Conservation (phyloP, 2,329 filamentous ascomycete species). For the Rugonectria rugulosa region DNA sequence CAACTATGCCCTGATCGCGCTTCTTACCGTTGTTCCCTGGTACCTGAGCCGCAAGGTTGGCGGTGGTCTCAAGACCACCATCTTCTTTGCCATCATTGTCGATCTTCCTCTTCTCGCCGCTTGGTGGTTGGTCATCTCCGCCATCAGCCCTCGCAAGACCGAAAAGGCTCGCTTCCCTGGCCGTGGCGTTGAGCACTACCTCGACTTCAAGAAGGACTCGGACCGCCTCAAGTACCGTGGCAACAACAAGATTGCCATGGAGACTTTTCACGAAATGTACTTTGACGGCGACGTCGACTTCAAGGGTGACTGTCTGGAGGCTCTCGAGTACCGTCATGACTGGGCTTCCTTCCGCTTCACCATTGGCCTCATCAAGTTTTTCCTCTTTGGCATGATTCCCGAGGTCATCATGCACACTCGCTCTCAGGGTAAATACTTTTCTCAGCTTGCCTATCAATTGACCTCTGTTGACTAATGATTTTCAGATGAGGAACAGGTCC, state of each 20-base stretch:
- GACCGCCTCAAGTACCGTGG: slow-evolving; percentile 74
- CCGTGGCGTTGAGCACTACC: slow-evolving; percentile 88
- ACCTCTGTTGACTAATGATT: slow-evolving; percentile 19
- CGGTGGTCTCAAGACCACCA: slow-evolving; percentile 85
- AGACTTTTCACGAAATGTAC: slow-evolving; percentile 98
- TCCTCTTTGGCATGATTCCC: slow-evolving; percentile 85
- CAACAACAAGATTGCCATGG: slow-evolving; percentile 83
- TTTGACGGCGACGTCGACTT: slow-evolving; percentile 94
- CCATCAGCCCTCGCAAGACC: slow-evolving; percentile 86
- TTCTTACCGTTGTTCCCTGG: slow-evolving; percentile 75
- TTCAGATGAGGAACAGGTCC: slow-evolving; percentile 88
- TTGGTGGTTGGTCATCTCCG: slow-evolving; percentile 85
- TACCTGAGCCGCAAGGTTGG: slow-evolving; percentile 88
- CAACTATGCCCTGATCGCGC: slow-evolving; percentile 76
- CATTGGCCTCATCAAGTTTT: slow-evolving; percentile 82
- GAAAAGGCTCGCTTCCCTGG: slow-evolving; percentile 90
- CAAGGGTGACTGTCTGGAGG: slow-evolving; percentile 90
- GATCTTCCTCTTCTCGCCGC: slow-evolving; percentile 78
- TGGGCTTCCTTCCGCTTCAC: slow-evolving; percentile 97
- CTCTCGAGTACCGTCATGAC: slow-evolving; percentile 93
- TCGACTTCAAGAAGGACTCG: slow-evolving; percentile 76
- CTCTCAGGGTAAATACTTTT: slow-evolving; percentile 68
- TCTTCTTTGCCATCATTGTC: slow-evolving; percentile 85
- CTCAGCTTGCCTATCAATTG: neutral
- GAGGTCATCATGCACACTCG: slow-evolving; percentile 93